Base-by-base conservation (phyloP, 2,329 filamentous ascomycete genomes). In the Calonectria pseudoturangicola region DNA sequence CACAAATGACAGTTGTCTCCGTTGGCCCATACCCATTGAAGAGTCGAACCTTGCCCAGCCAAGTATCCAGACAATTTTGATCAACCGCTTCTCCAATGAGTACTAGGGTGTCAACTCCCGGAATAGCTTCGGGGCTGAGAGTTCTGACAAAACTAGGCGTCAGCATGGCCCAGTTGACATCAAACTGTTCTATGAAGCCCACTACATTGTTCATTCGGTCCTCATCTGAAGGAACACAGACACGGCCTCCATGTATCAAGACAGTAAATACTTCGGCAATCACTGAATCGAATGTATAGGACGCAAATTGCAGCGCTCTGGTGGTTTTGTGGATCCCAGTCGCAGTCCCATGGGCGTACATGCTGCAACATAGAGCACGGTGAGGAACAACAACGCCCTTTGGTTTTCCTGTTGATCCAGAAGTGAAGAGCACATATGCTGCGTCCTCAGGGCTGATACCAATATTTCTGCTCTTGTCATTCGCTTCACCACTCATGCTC, bases 351-450 rank as follows among this genome's bases (percentile, higher is more conserved):
- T 33, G 28, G 0, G 63, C 63, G 21, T 48, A 27, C 45, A 48
- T 45, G 21, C 63, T 66, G 10, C 25, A 48, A 21, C 43, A 66
- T 0, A 51, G 25, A 33, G 43, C 25, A 0, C 30, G 39, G 21
- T 66, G 63, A 7, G 45, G 39, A 15, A 66, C 27, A 28, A 88
- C 83, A 28, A 89, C 87, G 28, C 88, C 88, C 79, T 91, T 91
- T 0, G 89, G 89, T 21, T 83, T 83, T 12, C 89, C 89, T 0
- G 89, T 90, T 39, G 86, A 89, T 36, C 89, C 89, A 3, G 88
- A 90, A 12, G 89, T 91, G 78, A 90, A 90, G 76, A 89, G 87
- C 71, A 88, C 87, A 56, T 82, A 82, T 1, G 60, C 47, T 16
- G 48, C 12, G 21, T 54, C 30, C 1, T 33, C 15, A 12, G 50